Percentiles rank a stretch among this genome's conserved stretches.
Conservation (phyloP, 371 early-diverging fungal species). For the Edhazardia aedis region DNA sequence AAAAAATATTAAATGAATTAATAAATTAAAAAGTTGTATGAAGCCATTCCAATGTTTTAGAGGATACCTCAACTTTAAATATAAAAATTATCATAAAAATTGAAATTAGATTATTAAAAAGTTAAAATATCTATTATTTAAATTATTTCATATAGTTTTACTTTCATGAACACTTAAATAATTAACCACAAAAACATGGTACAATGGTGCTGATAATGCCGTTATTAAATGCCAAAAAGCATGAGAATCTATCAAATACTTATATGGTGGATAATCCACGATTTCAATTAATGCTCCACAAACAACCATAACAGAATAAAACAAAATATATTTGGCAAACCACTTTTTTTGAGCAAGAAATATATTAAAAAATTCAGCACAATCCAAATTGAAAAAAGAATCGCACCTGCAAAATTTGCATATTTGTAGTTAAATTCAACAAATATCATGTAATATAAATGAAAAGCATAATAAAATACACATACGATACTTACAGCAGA, state of each 20-base stretch:
- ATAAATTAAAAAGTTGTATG: too few relatives aligned
- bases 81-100: too few relatives aligned
- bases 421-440: slow-evolving; percentile 32
- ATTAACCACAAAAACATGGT: too few relatives aligned
- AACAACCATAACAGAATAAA: slow-evolving; percentile 14
- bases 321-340: slow-evolving; percentile 8
- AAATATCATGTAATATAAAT: slow-evolving; percentile 25
- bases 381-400: slow-evolving; percentile 11
- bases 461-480: slow-evolving; percentile 19
- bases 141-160: too few relatives aligned
- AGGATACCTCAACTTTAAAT: too few relatives aligned
- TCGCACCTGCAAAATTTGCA: slow-evolving; percentile 19
- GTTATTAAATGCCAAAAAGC: slow-evolving; percentile 30
- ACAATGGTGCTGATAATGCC: too few relatives aligned
- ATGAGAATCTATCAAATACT: slow-evolving; percentile 34
- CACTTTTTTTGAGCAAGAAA: slow-evolving; percentile 1
- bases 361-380: slow-evolving; percentile 8
- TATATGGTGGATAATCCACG: slow-evolving; percentile 26
- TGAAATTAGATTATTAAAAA: too few relatives aligned
- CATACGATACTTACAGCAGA: background rate
- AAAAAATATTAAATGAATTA: too few relatives aligned
- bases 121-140: too few relatives aligned
- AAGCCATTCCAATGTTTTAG: too few relatives aligned
- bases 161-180: too few relatives aligned
- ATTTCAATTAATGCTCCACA: slow-evolving; percentile 25